phyloP scores from a whole-genome alignment of 202 grass and related monocot genomes.

The Elaeis oleifera region DNA sequence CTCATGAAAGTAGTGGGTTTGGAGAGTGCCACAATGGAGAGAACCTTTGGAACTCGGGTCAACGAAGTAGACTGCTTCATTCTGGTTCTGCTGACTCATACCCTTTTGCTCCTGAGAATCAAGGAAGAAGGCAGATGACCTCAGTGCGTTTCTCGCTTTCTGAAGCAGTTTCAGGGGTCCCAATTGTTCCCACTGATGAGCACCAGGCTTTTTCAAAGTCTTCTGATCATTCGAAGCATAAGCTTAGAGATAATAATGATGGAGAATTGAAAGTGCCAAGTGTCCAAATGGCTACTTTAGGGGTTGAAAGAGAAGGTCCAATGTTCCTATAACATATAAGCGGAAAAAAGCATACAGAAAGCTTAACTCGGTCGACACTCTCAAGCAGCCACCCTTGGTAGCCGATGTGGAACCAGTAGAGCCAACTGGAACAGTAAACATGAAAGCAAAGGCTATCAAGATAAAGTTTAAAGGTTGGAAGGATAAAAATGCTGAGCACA shows the following conservation, averaged over 20 bases:
- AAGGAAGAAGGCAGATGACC: slow-evolving; percentile 10
- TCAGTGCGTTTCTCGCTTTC: slow-evolving; percentile 5
- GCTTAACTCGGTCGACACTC: slow-evolving; percentile 28
- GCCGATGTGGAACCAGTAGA: slow-evolving; percentile 16
- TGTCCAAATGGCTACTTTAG: slow-evolving; percentile 8
- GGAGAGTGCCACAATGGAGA: slow-evolving; percentile 33
- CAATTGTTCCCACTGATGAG: slow-evolving; percentile 20
- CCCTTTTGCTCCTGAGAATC: not conserved
- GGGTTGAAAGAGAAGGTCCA: slow-evolving; percentile 21
- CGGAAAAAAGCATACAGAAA: slow-evolving; percentile 65
- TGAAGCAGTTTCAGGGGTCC: slow-evolving; percentile 24
- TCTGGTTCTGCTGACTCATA: slow-evolving; percentile 32
- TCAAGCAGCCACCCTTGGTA: slow-evolving; percentile 14
- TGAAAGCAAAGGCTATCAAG: slow-evolving; percentile 46
- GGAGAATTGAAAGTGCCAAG: slow-evolving; percentile 11
- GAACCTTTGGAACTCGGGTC: slow-evolving; percentile 51
- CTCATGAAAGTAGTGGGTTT: slow-evolving; percentile 23
- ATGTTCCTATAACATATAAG: slow-evolving; percentile 55
- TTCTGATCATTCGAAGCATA: slow-evolving; percentile 15
- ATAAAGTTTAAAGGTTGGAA: slow-evolving; percentile 32
- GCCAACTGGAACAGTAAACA: slow-evolving; percentile 29
- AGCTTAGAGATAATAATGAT: slow-evolving; percentile 10
- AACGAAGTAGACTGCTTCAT: slow-evolving; percentile 23
- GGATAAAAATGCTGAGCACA: not conserved
- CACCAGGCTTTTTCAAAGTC: slow-evolving; percentile 11